Base-by-base conservation (phyloP, 2,329 filamentous ascomycete species). In the Fonsecaea erecta region DNA sequence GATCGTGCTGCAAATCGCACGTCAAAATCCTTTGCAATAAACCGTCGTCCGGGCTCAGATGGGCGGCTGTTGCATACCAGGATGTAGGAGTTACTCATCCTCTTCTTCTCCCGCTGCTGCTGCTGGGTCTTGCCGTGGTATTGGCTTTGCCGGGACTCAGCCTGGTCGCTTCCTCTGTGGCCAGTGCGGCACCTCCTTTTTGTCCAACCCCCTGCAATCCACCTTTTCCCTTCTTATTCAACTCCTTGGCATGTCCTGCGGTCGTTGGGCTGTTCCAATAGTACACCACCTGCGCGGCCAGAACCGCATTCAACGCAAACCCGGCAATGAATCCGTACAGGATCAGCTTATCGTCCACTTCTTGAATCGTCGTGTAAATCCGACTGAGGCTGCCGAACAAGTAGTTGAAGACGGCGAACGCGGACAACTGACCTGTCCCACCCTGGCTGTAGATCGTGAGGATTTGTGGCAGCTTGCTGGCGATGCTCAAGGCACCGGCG, bases 381-480 rank as follows among this genome's bases (percentile, higher is more conserved):
- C 95, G 91, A 28, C 92, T 91, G 64, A 98, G 86, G 51, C 93
- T 97, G 43, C 96, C 95, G 72, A 89, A 84, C 74, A 99, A 91
- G 80, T 97, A 99, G 84, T 97, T 98, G 86, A 99, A 97, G 72
- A 99, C 95, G 65, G 95, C 92, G 78, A 98, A 98, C 58, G 95
- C 94, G 75, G 93, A 97, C 77, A 99, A 84, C 83, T 99, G 95
- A 26, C 96, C 95, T 4, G 95, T 99, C 43, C 91, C 89, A 52
- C 93, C 93, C 78, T 97, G 83, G 72, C 86, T 84, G 82, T 88
- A 94, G 73, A 98, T 92, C 16, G 93, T 90, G 64, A 88, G 78
- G 73, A 99, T 98, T 83, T 99, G 95, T 52, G 95, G 95, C 62
- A 96, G 77, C 84, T 99, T 99, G 82, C 91, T 95, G 14, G 91